Percentiles rank a stretch among this genome's conserved stretches.
These are phyloP conservation scores for Beauveria caledonica DNA, from an alignment of 2,329 filamentous ascomycete species.

Conservation along the genomic window DNA sequence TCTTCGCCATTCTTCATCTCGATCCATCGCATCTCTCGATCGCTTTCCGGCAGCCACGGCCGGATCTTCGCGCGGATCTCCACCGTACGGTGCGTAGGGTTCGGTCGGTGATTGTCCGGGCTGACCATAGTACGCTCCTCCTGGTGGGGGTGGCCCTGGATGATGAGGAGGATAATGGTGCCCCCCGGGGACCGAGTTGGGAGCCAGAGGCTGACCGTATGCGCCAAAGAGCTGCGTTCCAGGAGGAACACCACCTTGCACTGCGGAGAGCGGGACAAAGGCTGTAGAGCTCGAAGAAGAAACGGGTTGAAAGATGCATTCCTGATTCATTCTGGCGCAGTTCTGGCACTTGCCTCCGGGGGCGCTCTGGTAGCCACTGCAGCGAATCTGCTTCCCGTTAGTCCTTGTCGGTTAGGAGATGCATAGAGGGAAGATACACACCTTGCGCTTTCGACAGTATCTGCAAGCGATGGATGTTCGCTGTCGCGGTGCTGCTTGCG, in stretches of 20 bases:
- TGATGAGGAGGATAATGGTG: conserved; percentile 15
- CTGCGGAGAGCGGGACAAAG: conserved; percentile 50
- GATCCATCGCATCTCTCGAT: conserved; percentile 30
- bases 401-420: neutral
- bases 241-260: conserved; percentile 49
- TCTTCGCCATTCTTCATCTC: conserved; percentile 34
- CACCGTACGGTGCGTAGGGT: conserved; percentile 32
- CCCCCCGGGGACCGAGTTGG: conserved; percentile 14
- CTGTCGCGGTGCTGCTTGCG: conserved; percentile 48
- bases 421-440: conserved; percentile 19
- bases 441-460: conserved; percentile 55
- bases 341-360: conserved; percentile 53
- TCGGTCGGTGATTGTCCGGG: conserved; percentile 37
- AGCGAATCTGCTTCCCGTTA: conserved; percentile 40
- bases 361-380: conserved; percentile 51
- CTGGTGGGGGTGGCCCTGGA: conserved; percentile 25
- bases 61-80: conserved; percentile 27
- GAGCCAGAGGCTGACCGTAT: conserved; percentile 46
- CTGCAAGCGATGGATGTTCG: conserved; percentile 52
- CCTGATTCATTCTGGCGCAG: conserved; percentile 53
- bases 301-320: conserved; percentile 54
- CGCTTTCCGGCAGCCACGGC: conserved; percentile 26
- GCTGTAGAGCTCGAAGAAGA: conserved; percentile 47
- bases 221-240: conserved; percentile 49
- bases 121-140: conserved; percentile 31